Percentiles rank a stretch among this genome's conserved stretches.
phyloP scores from a whole-genome alignment of 306 rosid species.

The Lotus japonicus region DNA sequence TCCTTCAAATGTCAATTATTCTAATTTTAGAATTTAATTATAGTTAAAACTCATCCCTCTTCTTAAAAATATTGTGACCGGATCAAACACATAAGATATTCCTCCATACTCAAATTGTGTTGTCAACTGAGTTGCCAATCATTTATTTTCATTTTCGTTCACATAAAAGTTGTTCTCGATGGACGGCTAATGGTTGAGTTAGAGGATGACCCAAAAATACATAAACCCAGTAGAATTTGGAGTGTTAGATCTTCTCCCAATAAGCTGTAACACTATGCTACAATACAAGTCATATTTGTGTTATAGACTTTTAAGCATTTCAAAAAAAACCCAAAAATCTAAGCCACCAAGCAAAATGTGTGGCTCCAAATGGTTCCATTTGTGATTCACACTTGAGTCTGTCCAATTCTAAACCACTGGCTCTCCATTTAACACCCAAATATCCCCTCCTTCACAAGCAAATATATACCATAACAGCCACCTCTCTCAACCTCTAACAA shows the following conservation, averaged over 20 bases:
- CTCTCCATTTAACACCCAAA: slow-evolving; percentile 52
- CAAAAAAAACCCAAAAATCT: slow-evolving; percentile 15
- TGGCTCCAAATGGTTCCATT: slow-evolving; percentile 32
- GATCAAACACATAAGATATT: no score
- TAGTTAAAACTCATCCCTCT: no score
- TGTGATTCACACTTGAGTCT: slow-evolving; percentile 33
- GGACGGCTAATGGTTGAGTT: not conserved
- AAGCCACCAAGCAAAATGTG: slow-evolving; percentile 54
- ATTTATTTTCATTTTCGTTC: not conserved
- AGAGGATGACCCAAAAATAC: slow-evolving; percentile 18
- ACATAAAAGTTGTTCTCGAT: not conserved
- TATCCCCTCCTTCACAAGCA: slow-evolving; percentile 42
- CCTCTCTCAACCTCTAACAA: slow-evolving; percentile 11
- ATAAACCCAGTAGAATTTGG: slow-evolving; percentile 20
- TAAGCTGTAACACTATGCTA: slow-evolving; percentile 17
- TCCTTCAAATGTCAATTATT: no score
- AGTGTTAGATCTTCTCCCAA: slow-evolving; percentile 28
- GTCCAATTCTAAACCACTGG: slow-evolving; percentile 57
- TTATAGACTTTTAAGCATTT: not conserved
- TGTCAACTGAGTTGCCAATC: no score
- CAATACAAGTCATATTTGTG: slow-evolving; percentile 20
- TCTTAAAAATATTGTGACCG: no score
- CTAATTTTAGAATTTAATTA: no score
- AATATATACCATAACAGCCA: slow-evolving; percentile 28
- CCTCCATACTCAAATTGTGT: no score